Evolutionary conservation across 257 asterid species (phyloP), one percentile per base, ranked within the genome.

Genomic region (Schizonepeta tenuifolia): DNA sequence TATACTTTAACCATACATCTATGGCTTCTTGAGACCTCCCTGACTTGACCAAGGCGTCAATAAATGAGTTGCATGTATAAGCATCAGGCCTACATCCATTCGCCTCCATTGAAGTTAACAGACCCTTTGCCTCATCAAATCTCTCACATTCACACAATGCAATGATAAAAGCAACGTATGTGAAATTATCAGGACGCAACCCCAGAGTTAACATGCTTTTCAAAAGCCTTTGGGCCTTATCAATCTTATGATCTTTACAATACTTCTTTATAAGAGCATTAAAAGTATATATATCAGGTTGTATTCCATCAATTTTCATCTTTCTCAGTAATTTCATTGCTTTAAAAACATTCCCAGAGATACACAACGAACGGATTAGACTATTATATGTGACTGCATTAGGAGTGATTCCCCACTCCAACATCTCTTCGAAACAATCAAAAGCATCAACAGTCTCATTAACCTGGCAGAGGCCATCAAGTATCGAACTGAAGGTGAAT

Each of bases 321-420:
- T 91, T 83, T 76, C 86, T 88, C 75, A 94, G 82, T 9, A 94
- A 74, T 65, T 69, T 76, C 81, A 79, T 71, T 8, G 98, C 86
- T 83, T 81, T 87, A 31, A 73, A 71, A 67, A 85, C 77, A 70
- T 85, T 87, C 75, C 98, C 96, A 0, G 69, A 43, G 20, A 85
- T 77, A 69, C 98, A 94, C 61, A 89, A 75, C 28, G 93, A 84
- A 51, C 82, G 96, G 43, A 94, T 88, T 72, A 94, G 77, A 75
- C 85, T 86, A 77, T 91, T 94, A 70, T 89, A 94, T 15, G 86
- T 79, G 70, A 86, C 72, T 2, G 84, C 73, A 75, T 88, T 94
- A 12, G 98, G 97, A 55, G 79, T 53, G 62, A 91, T 82, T 73
- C 90, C 96, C 98, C 98, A 91, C 74, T 85, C 83, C 67, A 64